Evolutionary conservation across 1,284 basidiomycete genomes (phyloP).

Genomic region (Inonotus hispidus): DNA sequence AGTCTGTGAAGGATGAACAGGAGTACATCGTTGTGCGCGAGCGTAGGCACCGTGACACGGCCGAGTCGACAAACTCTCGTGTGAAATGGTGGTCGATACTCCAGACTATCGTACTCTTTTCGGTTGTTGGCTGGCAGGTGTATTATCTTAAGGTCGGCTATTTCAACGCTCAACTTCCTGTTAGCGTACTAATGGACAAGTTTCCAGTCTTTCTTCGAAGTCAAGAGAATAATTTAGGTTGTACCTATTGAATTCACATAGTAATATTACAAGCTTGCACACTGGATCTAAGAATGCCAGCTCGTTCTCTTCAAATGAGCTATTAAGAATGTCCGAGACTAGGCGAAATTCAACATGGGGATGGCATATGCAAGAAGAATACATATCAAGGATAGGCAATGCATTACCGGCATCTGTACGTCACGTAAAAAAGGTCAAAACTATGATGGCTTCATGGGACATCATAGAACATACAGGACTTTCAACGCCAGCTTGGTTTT

Average conservation of each 20-base stretch:
- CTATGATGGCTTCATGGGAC: neutral
- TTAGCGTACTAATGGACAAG: slow-evolving; percentile 11
- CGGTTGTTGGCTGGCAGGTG: slow-evolving; percentile 94
- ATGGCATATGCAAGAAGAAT: neutral
- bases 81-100: slow-evolving; percentile 99
- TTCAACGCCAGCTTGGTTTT: slow-evolving; percentile 16
- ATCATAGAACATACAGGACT: neutral
- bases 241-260: neutral
- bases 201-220: slow-evolving; percentile 84
- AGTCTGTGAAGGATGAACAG: slow-evolving; percentile 96
- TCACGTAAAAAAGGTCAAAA: neutral
- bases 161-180: neutral
- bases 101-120: slow-evolving; percentile 83
- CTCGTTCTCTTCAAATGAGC: too few species aligned
- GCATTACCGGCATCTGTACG: neutral
- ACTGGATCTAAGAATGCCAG: neutral
- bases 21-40: slow-evolving; percentile 97
- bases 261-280: slow-evolving; percentile 4
- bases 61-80: slow-evolving; percentile 90
- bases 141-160: slow-evolving; percentile 91
- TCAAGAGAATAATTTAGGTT: slow-evolving; percentile 82
- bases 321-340: neutral
- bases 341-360: neutral
- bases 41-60: slow-evolving; percentile 88
- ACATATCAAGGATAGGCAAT: neutral